phyloP scores from a whole-genome alignment of 129 eudicot species.

The Sambucus nigra region DNA sequence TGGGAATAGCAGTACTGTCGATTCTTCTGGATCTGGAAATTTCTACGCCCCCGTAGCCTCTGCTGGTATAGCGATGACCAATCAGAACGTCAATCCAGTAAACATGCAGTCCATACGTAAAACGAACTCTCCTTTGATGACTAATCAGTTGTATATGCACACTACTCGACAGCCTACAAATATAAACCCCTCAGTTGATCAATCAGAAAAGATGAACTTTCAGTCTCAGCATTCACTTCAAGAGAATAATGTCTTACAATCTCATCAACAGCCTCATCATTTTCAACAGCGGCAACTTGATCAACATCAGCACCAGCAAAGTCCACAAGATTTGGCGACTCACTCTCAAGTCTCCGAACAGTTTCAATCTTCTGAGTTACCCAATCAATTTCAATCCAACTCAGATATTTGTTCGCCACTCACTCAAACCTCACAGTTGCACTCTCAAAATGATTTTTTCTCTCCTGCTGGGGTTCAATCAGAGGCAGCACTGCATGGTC shows the following conservation, averaged over 20 bases:
- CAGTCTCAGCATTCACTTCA: slow-evolving; percentile 30
- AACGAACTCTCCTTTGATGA: slow-evolving; percentile 33
- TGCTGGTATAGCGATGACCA: slow-evolving; percentile 34
- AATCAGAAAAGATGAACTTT: slow-evolving; percentile 31
- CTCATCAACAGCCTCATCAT: slow-evolving; percentile 47
- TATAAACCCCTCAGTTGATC: slow-evolving; percentile 40
- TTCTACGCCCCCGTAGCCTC: slow-evolving; percentile 40
- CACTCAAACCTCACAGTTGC: slow-evolving; percentile 10
- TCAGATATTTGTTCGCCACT: slow-evolving; percentile 33
- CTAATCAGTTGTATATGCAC: slow-evolving; percentile 33
- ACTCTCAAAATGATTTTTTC: slow-evolving; percentile 32
- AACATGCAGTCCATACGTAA: slow-evolving; percentile 43
- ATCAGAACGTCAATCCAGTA: slow-evolving; percentile 40
- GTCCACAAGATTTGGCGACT: slow-evolving; percentile 34
- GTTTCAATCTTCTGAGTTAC: slow-evolving; percentile 39
- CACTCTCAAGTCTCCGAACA: slow-evolving; percentile 43
- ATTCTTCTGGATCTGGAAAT: slow-evolving; percentile 57
- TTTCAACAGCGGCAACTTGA: slow-evolving; percentile 45
- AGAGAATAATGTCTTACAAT: slow-evolving; percentile 28
- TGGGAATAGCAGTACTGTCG: slow-evolving; percentile 23
- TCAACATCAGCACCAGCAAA: slow-evolving; percentile 50
- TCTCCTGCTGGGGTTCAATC: slow-evolving; percentile 28
- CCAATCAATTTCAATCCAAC: slow-evolving; percentile 27
- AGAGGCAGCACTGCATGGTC: slow-evolving; percentile 41
- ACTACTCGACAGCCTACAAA: slow-evolving; percentile 33